phyloP scores from a whole-genome alignment of 345 rosid species.

The Rhodomyrtus tomentosa region DNA sequence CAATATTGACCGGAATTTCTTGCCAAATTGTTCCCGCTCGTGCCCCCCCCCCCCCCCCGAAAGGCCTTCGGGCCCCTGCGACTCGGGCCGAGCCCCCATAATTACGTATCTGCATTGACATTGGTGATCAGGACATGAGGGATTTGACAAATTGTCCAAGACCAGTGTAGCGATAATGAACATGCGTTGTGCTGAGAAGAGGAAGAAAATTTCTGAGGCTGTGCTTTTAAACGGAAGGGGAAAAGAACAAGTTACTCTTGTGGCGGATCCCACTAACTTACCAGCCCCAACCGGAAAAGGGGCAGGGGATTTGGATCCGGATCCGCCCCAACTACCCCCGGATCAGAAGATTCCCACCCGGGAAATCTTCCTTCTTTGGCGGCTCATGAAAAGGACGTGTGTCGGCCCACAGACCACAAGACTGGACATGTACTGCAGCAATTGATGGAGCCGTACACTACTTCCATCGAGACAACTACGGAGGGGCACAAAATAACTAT shows the following conservation, averaged over 20 bases:
- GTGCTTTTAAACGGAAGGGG: background rate
- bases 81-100: background rate
- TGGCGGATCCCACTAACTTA: background rate
- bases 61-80: background rate
- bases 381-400: too few relatives aligned
- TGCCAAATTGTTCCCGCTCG: background rate
- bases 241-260: background rate
- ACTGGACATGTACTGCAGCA: too few relatives aligned
- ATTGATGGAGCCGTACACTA: too few relatives aligned
- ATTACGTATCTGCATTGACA: background rate
- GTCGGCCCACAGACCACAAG: too few relatives aligned
- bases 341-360: background rate
- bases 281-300: too few relatives aligned
- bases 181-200: background rate
- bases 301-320: too few relatives aligned
- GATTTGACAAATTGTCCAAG: background rate
- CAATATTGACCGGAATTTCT: background rate
- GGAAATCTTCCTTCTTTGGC: too few relatives aligned
- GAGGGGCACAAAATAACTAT: too few relatives aligned
- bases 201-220: background rate
- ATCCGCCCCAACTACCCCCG: background rate
- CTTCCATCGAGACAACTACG: too few relatives aligned
- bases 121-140: background rate
- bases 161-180: background rate
- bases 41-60: background rate